A percentile compares a stretch with the other conserved stretches of the same genome.
Conservation (phyloP, 2,329 filamentous ascomycete genomes). For the Colletotrichum sp. region DNA sequence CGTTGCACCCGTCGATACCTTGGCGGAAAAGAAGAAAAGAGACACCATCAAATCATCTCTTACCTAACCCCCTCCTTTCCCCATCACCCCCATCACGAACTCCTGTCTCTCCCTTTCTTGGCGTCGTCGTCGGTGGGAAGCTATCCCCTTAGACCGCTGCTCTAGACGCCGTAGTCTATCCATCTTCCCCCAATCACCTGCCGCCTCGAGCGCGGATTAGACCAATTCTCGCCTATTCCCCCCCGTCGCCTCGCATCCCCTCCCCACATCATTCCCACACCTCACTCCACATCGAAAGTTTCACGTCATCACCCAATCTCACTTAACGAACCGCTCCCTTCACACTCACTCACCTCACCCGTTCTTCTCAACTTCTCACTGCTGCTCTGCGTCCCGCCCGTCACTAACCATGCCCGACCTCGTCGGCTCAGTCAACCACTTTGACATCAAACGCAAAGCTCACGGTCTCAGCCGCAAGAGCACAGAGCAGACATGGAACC, state of each 20-base stretch:
- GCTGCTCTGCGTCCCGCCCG: not conserved
- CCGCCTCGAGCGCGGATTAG: not conserved
- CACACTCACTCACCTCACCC: not conserved
- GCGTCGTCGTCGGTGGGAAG: not conserved
- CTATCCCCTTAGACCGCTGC: not conserved
- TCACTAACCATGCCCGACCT: conserved; percentile 14
- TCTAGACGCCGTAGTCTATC: not conserved
- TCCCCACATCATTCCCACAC: conserved; percentile 8
- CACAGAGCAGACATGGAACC: conserved; percentile 44
- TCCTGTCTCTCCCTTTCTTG: not conserved
- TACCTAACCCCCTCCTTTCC: not conserved
- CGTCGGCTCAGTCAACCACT: conserved; percentile 47
- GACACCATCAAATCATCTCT: not conserved
- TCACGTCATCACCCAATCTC: conserved; percentile 19
- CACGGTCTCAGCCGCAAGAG: conserved; percentile 45
- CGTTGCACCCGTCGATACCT: not conserved
- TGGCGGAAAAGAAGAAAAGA: not conserved
- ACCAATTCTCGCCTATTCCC: not conserved
- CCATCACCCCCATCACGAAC: not conserved
- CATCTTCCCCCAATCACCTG: not conserved
- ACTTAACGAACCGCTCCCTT: not conserved
- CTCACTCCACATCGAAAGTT: conserved; percentile 12
- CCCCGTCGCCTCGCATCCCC: not conserved
- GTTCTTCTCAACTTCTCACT: not conserved
- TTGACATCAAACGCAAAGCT: conserved; percentile 48